Evolutionary conservation across 208 protist genomes (phyloP).

Genomic region (Trypanosoma congolense): DNA sequence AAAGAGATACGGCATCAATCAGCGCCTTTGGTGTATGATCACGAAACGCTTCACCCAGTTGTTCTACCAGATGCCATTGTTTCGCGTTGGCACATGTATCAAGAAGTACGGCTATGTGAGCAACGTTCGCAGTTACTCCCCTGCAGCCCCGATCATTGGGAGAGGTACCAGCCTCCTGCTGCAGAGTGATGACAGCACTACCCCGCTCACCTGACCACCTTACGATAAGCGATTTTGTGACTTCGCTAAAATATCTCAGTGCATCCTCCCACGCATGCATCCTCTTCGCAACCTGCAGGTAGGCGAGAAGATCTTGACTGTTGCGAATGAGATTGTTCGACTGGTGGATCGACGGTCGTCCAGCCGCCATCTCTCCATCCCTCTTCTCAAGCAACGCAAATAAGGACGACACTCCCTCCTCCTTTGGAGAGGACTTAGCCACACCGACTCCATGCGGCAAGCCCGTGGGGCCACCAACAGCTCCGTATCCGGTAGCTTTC

Average conservation of each 20-base stretch:
- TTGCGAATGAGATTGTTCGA: slow-evolving; percentile 42
- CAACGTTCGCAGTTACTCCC: slow-evolving; percentile 26
- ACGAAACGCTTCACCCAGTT: slow-evolving; percentile 41
- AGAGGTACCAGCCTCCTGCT: not conserved
- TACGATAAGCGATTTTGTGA: slow-evolving; percentile 24
- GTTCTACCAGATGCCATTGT: slow-evolving; percentile 45
- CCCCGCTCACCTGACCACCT: slow-evolving; percentile 1
- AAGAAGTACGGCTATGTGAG: slow-evolving; percentile 48
- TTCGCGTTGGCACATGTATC: slow-evolving; percentile 45
- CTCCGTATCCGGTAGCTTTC: not conserved
- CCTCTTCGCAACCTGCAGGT: slow-evolving; percentile 39
- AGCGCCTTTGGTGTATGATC: slow-evolving; percentile 29
- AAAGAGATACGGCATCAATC: slow-evolving; percentile 26
- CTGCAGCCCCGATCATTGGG: not conserved
- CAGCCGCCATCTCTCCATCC: slow-evolving; percentile 37
- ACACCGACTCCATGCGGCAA: not conserved
- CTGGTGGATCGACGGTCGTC: slow-evolving; percentile 35
- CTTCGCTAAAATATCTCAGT: slow-evolving; percentile 43
- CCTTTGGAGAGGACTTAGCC: not conserved
- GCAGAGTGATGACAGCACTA: slow-evolving; percentile 3
- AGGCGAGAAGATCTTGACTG: slow-evolving; percentile 64
- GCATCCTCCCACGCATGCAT: slow-evolving; percentile 73
- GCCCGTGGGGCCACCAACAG: not conserved
- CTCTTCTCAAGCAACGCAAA: slow-evolving; percentile 59
- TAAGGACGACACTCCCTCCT: slow-evolving; percentile 25